Base-by-base conservation (phyloP, 2,329 filamentous ascomycete genomes). In the Davidsoniella neocaledoniae region DNA sequence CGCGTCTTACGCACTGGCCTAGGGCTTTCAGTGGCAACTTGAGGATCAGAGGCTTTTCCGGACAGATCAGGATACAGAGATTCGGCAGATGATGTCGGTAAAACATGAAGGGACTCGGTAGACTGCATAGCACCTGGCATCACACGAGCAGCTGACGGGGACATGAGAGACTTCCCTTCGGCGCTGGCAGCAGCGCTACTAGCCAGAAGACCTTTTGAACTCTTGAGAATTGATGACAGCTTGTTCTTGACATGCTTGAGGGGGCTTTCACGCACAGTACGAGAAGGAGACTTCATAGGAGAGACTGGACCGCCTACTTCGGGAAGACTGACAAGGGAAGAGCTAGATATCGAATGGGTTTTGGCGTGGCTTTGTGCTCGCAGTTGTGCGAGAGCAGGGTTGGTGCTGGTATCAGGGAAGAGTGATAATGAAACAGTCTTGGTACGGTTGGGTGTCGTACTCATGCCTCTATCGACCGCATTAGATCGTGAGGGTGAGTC, bases 161-260 rank as follows among this genome's bases (percentile, higher is more conserved):
- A 78, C 17, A 77, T 59, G 5, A 78, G 59, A 3, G 70, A 72
- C 56, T 79, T 81, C 6, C 74, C 73, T 56, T 81, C 77, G 0
- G 76, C 76, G 56, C 76, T 80, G 37, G 76, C 65, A 14, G 72
- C 75, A 2, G 76, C 77, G 56, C 77, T 90, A 56, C 83, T 93
- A 16, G 82, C 86, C 55, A 95, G 81, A 45, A 95, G 75, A 12
- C 82, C 85, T 62, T 84, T 90, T 3, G 88, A 91, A 50, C 81
- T 84, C 64, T 87, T 88, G 57, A 95, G 70, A 53, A 94, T 87
- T 8, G 88, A 94, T 43, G 90, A 93, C 44, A 96, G 71, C 61
- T 87, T 93, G 59, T 84, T 86, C 67, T 94, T 96, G 25, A 91
- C 88, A 47, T 91, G 86, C 63, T 88, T 94, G 53, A 95, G 65